Percentiles rank a stretch among this genome's conserved stretches.
Evolutionary conservation across 2,329 filamentous ascomycete genomes (phyloP).

Genomic region (Penicillium sp.): DNA sequence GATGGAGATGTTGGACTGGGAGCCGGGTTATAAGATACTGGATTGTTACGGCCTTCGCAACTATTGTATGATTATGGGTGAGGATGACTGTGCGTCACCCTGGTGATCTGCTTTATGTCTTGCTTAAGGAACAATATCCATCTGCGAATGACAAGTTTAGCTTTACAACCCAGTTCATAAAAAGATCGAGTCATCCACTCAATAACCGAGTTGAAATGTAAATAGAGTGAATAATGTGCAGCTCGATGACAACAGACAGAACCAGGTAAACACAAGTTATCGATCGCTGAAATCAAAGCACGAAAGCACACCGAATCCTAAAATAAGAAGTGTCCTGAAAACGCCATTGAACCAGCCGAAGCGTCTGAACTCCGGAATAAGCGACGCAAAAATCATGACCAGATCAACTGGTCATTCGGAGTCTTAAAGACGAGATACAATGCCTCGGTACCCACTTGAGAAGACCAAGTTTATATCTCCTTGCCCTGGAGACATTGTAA

Average conservation of each 20-base stretch:
- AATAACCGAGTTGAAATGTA: constrained; percentile 14
- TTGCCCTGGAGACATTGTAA: neutral
- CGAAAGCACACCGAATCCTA: constrained; percentile 9
- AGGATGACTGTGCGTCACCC: neutral
- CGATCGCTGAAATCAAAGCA: constrained; percentile 25
- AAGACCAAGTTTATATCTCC: neutral
- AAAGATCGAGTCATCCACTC: constrained; percentile 1
- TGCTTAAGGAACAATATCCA: neutral
- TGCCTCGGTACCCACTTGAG: neutral
- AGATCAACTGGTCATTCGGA: neutral
- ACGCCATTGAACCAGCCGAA: constrained; percentile 22
- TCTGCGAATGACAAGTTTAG: neutral
- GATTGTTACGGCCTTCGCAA: no score
- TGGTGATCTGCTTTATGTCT: neutral
- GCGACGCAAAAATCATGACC: constrained; percentile 6
- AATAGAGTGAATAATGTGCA: constrained; percentile 18
- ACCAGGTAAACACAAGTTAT: constrained; percentile 7
- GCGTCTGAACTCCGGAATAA: constrained; percentile 22
- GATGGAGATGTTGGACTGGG: constrained; percentile 37
- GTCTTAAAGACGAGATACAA: neutral
- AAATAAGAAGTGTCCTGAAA: constrained; percentile 13
- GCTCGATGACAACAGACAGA: constrained; percentile 7
- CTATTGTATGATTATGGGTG: constrained; percentile 4
- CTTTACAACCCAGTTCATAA: neutral
- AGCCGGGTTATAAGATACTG: constrained; percentile 17